Percentiles rank a stretch among this genome's conserved stretches.
Conservation (phyloP, 2,329 filamentous ascomycete species). For the Pseudogymnoascus sp. region DNA sequence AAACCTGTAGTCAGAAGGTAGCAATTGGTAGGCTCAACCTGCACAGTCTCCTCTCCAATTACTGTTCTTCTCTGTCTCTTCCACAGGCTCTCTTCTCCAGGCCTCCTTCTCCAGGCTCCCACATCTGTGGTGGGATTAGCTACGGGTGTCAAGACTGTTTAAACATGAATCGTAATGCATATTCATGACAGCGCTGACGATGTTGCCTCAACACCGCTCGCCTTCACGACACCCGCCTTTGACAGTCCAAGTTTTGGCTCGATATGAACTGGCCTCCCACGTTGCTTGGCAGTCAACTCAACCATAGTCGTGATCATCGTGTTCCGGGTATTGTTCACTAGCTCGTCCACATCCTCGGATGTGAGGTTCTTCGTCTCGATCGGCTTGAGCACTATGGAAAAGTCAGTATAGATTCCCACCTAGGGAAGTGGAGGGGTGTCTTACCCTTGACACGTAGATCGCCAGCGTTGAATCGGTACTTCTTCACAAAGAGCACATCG, state of each 20-base stretch:
- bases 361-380: constrained; percentile 69
- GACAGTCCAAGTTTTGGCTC: constrained; percentile 9
- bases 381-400: constrained; percentile 61
- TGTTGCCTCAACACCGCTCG: constrained; percentile 21
- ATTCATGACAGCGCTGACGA: constrained; percentile 9
- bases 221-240: constrained; percentile 21
- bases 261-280: constrained; percentile 30
- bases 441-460: constrained; percentile 67
- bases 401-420: constrained; percentile 11
- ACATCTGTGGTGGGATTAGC: too few relatives aligned
- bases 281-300: constrained; percentile 42
- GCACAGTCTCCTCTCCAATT: background rate
- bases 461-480: constrained; percentile 56
- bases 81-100: background rate
- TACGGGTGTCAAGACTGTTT: too few relatives aligned
- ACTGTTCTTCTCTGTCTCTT: background rate
- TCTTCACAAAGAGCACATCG: constrained; percentile 58
- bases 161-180: background rate
- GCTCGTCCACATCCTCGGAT: constrained; percentile 65
- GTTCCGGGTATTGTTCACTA: constrained; percentile 60
- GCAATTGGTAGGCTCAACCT: background rate
- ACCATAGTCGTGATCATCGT: constrained; percentile 64
- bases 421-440: constrained; percentile 17
- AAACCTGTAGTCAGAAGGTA: background rate
- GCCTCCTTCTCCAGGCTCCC: background rate